Conservation (phyloP, 768 basidiomycete species). For the Imleria badia region DNA sequence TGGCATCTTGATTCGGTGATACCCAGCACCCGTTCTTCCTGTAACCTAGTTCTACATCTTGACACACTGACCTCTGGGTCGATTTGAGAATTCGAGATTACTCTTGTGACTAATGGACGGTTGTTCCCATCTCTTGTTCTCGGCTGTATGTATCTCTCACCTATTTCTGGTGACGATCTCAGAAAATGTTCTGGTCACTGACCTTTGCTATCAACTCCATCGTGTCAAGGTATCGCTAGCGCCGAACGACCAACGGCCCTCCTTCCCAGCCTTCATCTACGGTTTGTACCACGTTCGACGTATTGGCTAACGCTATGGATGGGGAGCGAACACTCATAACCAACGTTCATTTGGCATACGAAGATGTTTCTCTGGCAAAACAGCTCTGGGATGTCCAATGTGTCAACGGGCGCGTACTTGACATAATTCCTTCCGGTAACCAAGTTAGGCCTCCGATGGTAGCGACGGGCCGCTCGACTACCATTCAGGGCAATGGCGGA, state of each 20-base stretch:
- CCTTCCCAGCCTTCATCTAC: too few relatives aligned
- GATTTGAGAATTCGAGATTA: background rate
- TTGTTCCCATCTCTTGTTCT: background rate
- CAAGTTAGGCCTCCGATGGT: background rate
- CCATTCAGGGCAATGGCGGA: constrained; percentile 27
- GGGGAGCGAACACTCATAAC: constrained; percentile 13
- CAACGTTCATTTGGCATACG: constrained; percentile 33
- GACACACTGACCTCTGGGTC: background rate
- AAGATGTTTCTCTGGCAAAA: constrained; percentile 24
- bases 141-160: background rate
- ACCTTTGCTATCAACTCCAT: background rate
- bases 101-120: background rate
- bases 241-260: background rate
- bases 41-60: too few relatives aligned
- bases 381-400: constrained; percentile 36
- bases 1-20: constrained; percentile 5
- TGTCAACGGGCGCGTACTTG: constrained; percentile 26
- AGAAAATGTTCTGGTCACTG: too few relatives aligned
- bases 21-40: background rate
- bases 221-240: background rate
- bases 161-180: background rate
- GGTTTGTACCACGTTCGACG: background rate
- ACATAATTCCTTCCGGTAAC: constrained; percentile 18
- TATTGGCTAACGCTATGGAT: background rate
- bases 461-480: background rate